Evolutionary conservation across 2,329 filamentous ascomycete species (phyloP), one percentile per base, ranked within the genome.

Genomic region (Talaromyces albobiverticillius): DNA sequence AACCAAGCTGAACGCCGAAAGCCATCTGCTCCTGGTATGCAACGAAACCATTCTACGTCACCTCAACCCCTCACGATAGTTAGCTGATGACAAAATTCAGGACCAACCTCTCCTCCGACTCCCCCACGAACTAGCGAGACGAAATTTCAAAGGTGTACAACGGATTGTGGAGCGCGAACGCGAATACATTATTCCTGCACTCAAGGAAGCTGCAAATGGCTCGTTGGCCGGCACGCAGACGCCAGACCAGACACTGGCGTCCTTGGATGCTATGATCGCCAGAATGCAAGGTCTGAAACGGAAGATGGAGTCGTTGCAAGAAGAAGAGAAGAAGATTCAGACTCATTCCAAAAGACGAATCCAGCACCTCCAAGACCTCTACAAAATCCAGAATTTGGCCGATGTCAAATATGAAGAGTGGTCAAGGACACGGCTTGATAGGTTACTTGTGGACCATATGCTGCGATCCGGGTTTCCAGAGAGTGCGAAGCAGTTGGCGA

Each of bases 341-440:
- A 79, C 79, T 6, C 87, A 95, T 64, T 83, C 89, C 26, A 83
- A 84, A 51, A 87, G 89, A 59, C 84, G 94, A 29, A 85, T 95
- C 55, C 77, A 82, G 23, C 92, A 99, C 72, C 78, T 99, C 31
- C 83, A 89, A 61, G 85, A 91, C 61, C 79, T 99, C 4, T 90
- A 94, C 70, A 74, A 81, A 42, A 89, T 97, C 63, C 82, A 87
- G 54, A 89, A 84, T 57, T 79, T 96, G 57, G 88, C 90, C 50
- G 94, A 99, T 68, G 90, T 95, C 62, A 90, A 90, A 67, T 99
- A 97, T 73, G 93, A 97, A 67, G 79, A 83, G 54, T 99, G 94
- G 94, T 90, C 88, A 57, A 83, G 89, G 52, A 83, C 83, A 36
- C 80, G 94, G 20, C 78, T 99, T 42, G 88, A 96, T 71, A 80